phyloP scores from a whole-genome alignment of 768 basidiomycete species.

The Leccinum barrowsii region DNA sequence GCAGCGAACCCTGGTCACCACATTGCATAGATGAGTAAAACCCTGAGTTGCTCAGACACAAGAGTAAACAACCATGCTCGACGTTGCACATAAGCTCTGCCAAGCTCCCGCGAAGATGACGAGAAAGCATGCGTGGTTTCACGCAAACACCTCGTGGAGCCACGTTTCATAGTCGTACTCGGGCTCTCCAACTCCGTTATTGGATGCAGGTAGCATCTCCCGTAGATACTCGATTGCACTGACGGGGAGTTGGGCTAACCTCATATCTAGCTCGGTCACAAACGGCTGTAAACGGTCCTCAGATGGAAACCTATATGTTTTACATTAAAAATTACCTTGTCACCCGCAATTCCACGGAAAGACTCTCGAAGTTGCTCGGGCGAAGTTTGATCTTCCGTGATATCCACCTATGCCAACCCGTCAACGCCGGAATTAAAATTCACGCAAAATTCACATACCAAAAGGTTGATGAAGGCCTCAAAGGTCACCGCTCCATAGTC shows the following conservation, averaged over 20 bases:
- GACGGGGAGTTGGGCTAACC: slow-evolving; percentile 74
- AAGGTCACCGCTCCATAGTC: slow-evolving; percentile 89
- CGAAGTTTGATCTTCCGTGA: slow-evolving; percentile 93
- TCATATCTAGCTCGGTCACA: slow-evolving; percentile 90
- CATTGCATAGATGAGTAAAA: not conserved
- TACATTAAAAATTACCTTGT: slow-evolving; percentile 59
- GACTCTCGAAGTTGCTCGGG: slow-evolving; percentile 89
- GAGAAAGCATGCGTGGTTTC: slow-evolving; percentile 14
- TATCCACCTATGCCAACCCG: slow-evolving; percentile 65
- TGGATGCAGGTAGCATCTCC: slow-evolving; percentile 68
- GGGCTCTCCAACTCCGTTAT: slow-evolving; percentile 53
- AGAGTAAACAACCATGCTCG: not conserved
- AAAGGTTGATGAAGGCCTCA: slow-evolving; percentile 90
- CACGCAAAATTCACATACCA: slow-evolving; percentile 46
- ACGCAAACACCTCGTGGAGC: slow-evolving; percentile 75
- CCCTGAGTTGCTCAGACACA: not conserved
- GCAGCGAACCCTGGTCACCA: not conserved
- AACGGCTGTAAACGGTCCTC: slow-evolving; percentile 56
- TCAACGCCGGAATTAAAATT: not conserved
- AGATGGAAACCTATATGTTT: not conserved
- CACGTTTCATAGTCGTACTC: slow-evolving; percentile 83
- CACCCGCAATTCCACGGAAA: slow-evolving; percentile 86
- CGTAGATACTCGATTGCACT: slow-evolving; percentile 77
- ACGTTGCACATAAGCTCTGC: not conserved
- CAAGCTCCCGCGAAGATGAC: not conserved